These are phyloP conservation scores for Patellaria atrata DNA, from an alignment of 495 filamentous ascomycete genomes.

Conservation along the genomic window DNA sequence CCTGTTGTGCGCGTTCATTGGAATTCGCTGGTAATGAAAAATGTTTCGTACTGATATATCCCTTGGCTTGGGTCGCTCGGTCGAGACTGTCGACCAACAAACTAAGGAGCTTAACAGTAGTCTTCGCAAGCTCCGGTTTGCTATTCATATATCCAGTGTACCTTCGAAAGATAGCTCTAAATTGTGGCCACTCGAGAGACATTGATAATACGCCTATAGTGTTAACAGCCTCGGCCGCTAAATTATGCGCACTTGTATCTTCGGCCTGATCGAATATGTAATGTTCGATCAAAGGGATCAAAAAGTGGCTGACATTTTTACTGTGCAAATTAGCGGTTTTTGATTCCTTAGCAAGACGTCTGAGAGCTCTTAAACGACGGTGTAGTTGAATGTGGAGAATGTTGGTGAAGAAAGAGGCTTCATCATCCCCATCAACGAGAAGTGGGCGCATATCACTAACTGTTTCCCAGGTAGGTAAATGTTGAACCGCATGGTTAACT, in stretches of 20 bases:
- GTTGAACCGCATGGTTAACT: constrained; percentile 60
- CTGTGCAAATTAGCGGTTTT: constrained; percentile 46
- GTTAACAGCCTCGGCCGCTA: constrained; percentile 65
- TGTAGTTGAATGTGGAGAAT: constrained; percentile 84
- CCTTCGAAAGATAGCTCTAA: constrained; percentile 62
- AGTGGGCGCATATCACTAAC: constrained; percentile 63
- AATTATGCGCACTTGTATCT: constrained; percentile 64
- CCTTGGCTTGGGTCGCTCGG: constrained; percentile 34
- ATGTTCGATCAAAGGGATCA: constrained; percentile 84
- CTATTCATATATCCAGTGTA: constrained; percentile 65
- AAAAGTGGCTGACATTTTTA: constrained; percentile 68
- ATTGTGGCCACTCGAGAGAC: constrained; percentile 85
- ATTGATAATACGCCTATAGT: constrained; percentile 59
- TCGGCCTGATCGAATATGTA: constrained; percentile 72
- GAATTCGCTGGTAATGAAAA: no score
- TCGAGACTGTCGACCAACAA: constrained; percentile 62
- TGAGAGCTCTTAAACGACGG: constrained; percentile 69
- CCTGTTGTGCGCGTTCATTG: no score
- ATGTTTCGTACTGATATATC: constrained; percentile 21
- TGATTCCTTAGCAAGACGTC: constrained; percentile 54
- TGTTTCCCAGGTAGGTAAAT: constrained; percentile 49
- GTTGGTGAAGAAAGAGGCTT: constrained; percentile 88
- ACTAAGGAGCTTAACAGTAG: constrained; percentile 66
- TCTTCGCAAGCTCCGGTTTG: constrained; percentile 74
- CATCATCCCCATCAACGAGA: constrained; percentile 62